These are phyloP conservation scores for Sporothrix brasiliensis DNA, from an alignment of 2,329 filamentous ascomycete species.

Conservation along the genomic window DNA sequence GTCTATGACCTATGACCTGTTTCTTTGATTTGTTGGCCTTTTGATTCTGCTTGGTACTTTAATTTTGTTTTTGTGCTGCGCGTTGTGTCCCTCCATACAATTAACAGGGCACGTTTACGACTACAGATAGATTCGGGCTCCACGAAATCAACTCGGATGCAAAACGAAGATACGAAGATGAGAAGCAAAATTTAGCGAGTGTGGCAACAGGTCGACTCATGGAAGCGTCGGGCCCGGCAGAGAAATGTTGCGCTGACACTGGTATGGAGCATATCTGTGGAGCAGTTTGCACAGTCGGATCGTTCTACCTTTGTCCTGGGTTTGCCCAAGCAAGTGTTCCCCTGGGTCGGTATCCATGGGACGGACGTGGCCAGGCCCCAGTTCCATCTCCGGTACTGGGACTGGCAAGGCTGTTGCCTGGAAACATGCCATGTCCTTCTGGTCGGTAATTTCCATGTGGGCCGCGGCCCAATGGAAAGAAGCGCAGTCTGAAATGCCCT, in stretches of 20 bases:
- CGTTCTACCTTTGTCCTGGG: background rate
- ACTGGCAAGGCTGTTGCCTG: slow-evolving; percentile 2
- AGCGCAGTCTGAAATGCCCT: too few species aligned
- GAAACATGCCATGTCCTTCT: background rate
- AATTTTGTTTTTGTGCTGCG: background rate
- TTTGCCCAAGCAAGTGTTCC: background rate
- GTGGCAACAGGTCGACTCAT: too few species aligned
- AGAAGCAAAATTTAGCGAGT: too few species aligned
- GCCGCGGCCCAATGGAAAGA: background rate
- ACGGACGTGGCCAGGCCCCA: background rate
- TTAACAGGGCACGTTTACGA: slow-evolving; percentile 6
- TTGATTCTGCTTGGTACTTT: background rate
- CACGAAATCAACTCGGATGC: too few species aligned
- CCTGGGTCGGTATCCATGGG: too few species aligned
- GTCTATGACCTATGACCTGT: too few species aligned
- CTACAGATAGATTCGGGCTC: background rate
- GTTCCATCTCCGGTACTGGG: slow-evolving; percentile 2
- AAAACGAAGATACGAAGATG: too few species aligned
- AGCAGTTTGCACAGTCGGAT: too few species aligned
- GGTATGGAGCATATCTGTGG: too few species aligned
- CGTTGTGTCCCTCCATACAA: background rate
- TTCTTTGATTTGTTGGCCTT: background rate
- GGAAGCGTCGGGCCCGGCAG: too few species aligned
- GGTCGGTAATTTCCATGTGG: slow-evolving; percentile 10
- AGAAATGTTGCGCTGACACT: too few species aligned